These are phyloP conservation scores for Epichloe elymi DNA, from an alignment of 2,329 filamentous ascomycete species.

Conservation along the genomic window DNA sequence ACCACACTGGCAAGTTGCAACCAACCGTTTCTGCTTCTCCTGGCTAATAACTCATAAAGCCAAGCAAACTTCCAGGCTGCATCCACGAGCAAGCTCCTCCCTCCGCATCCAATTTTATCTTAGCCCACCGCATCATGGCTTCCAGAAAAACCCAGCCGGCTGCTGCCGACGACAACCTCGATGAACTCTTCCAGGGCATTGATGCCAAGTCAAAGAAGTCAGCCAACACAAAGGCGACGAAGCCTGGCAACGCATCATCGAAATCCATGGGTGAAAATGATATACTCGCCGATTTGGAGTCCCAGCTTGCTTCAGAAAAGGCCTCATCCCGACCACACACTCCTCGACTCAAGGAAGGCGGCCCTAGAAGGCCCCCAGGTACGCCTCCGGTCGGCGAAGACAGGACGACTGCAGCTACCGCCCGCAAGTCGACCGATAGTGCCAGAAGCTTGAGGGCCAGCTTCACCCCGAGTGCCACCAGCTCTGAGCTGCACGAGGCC, in stretches of 20 bases:
- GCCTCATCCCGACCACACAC: slow-evolving; percentile 70
- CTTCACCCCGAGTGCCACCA: slow-evolving; percentile 56
- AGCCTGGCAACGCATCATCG: slow-evolving; percentile 35
- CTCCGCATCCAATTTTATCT: neutral
- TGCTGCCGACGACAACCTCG: slow-evolving; percentile 47
- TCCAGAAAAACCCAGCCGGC: slow-evolving; percentile 45
- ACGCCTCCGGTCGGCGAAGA: slow-evolving; percentile 52
- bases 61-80: neutral
- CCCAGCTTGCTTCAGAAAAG: slow-evolving; percentile 54
- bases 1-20: neutral
- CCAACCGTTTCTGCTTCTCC: too few relatives aligned
- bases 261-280: slow-evolving; percentile 50
- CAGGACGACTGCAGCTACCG: slow-evolving; percentile 26
- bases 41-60: too few relatives aligned
- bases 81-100: neutral
- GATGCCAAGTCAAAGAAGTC: slow-evolving; percentile 38
- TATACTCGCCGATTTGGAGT: slow-evolving; percentile 74
- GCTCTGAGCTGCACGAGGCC: slow-evolving; percentile 44
- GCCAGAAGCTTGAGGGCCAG: slow-evolving; percentile 56
- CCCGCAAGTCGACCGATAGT: slow-evolving; percentile 68
- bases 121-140: slow-evolving; percentile 32
- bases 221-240: slow-evolving; percentile 26
- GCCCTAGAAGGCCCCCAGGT: slow-evolving; percentile 31
- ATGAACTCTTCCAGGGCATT: slow-evolving; percentile 53
- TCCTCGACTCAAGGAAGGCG: slow-evolving; percentile 52